Evolutionary conservation across 2,329 filamentous ascomycete genomes (phyloP), one percentile per base, ranked within the genome.

Genomic region (Claviceps pusilla): DNA sequence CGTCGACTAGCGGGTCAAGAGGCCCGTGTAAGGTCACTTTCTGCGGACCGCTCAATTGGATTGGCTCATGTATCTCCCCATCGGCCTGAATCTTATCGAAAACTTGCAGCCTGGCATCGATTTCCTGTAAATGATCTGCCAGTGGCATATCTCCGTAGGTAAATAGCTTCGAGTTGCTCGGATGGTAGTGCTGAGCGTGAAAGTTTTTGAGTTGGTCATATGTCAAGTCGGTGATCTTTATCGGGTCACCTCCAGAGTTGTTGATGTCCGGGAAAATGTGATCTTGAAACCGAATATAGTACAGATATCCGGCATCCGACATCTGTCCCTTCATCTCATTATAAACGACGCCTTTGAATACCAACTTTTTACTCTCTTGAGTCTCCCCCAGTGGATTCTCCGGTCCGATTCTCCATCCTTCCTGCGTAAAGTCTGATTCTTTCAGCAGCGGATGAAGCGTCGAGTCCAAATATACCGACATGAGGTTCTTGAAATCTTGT

Each of bases 251-350:
- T 39, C 93, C 93, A 1, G 91, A 97, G 71, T 98, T 97, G 72
- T 98, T 87, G 67, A 98, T 86, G 42, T 86, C 85, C 0, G 93
- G 93, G 65, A 95, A 93, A 53, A 98, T 88, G 66, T 93, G 86
- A 62, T 97, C 89, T 65, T 95, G 89, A 69, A 95, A 98, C 53
- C 86, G 80, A 60, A 96, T 95, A 68, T 96, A 97, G 73, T 88
- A 98, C 0, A 97, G 75, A 64, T 98, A 98, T 60, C 89, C 89
- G 7, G 91, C 89, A 68, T 98, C 93, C 2, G 93, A 97, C 84
- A 97, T 95, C 66, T 96, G 90, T 0, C 93, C 93, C 72, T 98
- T 98, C 93, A 98, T 98, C 73, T 98, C 93, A 64, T 98, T 98
- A 73, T 97, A 97, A 0, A 97, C 91, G 1, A 97, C 93, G 31